Conservation (phyloP, 2,329 filamentous ascomycete genomes). For the Claviceps digitariae region DNA sequence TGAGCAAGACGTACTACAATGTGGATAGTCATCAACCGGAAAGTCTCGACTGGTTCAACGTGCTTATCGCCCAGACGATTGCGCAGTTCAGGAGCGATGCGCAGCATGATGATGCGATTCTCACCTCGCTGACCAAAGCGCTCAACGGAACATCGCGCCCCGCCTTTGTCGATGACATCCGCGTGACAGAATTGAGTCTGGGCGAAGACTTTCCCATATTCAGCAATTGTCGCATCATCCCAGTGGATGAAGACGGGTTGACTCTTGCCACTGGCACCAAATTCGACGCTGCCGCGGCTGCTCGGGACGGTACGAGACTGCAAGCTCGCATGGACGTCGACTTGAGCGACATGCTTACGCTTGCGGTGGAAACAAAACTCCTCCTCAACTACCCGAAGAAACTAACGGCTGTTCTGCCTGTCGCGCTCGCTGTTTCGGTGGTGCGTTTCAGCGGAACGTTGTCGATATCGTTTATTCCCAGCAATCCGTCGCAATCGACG, state of each 20-base stretch:
- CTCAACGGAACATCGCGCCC: slow-evolving; percentile 80
- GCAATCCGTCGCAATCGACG: slow-evolving; percentile 51
- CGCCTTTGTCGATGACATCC: slow-evolving; percentile 85
- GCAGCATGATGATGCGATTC: slow-evolving; percentile 78
- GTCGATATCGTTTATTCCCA: slow-evolving; percentile 83
- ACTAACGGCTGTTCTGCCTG: slow-evolving; percentile 75
- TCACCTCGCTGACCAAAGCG: slow-evolving; percentile 69
- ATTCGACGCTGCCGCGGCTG: slow-evolving; percentile 38
- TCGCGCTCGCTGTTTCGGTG: slow-evolving; percentile 81
- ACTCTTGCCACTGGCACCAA: slow-evolving; percentile 36
- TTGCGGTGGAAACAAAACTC: slow-evolving; percentile 88
- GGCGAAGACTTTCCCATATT: slow-evolving; percentile 98
- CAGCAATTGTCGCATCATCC: slow-evolving; percentile 93
- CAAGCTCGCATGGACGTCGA: slow-evolving; percentile 97
- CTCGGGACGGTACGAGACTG: slow-evolving; percentile 56
- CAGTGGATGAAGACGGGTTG: slow-evolving; percentile 67
- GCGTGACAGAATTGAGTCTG: slow-evolving; percentile 82
- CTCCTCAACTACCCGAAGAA: slow-evolving; percentile 91
- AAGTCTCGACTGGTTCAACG: slow-evolving; percentile 97
- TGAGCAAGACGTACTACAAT: slow-evolving; percentile 96
- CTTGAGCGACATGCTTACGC: slow-evolving; percentile 85
- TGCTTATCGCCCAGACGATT: slow-evolving; percentile 89
- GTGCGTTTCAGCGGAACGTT: slow-evolving; percentile 91
- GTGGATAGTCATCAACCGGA: slow-evolving; percentile 92
- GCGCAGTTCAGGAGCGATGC: slow-evolving; percentile 90